Percentiles rank a stretch among this genome's conserved stretches.
Conservation (phyloP, 108 stramenopile species). For the Cyclotella atomus region DNA sequence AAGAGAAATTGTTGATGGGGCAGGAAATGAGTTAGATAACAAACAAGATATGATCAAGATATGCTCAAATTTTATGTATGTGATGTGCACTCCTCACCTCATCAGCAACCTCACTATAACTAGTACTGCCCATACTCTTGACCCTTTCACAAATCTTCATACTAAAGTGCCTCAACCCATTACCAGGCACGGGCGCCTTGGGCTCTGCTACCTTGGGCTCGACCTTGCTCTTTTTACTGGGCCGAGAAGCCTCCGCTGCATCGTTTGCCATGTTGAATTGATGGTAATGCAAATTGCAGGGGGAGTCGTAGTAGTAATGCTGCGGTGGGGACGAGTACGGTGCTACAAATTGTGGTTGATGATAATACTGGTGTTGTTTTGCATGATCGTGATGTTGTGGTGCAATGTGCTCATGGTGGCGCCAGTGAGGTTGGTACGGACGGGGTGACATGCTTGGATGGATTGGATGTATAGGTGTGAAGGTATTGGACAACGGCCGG, state of each 20-base stretch:
- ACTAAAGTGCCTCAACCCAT: constrained; percentile 92
- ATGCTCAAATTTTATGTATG: too few species aligned
- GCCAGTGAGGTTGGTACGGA: constrained; percentile 14
- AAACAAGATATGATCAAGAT: too few species aligned
- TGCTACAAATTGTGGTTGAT: background rate
- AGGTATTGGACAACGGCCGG: background rate
- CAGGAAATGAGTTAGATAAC: too few species aligned
- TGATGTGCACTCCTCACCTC: too few species aligned
- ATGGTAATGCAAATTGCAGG: background rate
- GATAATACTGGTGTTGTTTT: background rate
- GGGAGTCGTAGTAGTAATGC: background rate
- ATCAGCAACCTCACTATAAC: constrained; percentile 96
- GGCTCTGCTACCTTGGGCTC: background rate
- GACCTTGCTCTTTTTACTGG: background rate
- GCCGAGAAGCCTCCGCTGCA: background rate
- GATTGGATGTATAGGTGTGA: background rate
- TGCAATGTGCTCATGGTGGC: background rate
- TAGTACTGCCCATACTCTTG: constrained; percentile 91
- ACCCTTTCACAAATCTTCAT: constrained; percentile 94
- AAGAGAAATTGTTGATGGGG: background rate
- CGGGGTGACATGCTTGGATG: constrained; percentile 6
- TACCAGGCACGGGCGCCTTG: constrained; percentile 20
- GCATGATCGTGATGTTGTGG: background rate
- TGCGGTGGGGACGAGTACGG: background rate
- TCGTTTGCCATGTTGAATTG: background rate